Evolutionary conservation across 2,329 filamentous ascomycete species (phyloP), one percentile per base, ranked within the genome.

Genomic region (Aspergillus glaucus): DNA sequence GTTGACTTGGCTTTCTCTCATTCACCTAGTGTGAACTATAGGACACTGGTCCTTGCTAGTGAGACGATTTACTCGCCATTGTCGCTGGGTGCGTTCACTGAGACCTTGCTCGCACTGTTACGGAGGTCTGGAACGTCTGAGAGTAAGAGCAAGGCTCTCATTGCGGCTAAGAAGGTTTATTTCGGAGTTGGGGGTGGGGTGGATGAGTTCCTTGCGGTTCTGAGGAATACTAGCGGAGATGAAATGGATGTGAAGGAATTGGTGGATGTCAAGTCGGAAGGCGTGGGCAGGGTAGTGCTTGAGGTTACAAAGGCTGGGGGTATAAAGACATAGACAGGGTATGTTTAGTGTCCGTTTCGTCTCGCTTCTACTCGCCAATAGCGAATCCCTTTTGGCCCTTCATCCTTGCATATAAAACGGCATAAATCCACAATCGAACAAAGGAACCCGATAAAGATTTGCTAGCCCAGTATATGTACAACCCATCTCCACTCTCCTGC

Each of bases 151-250:
- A 79, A 75, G 54, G 78, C 79, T 2, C 67, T 84, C 49, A 70
- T 85, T 4, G 82, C 79, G 7, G 82, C 82, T 2, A 85, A 85
- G 66, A 74, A 78, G 54, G 76, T 85, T 37, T 85, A 85, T 65
- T 85, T 85, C 59, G 82, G 82, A 0, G 81, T 85, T 26, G 82
- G 82, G 1, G 82, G 82, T 2, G 81, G 81, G 26, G 79, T 85
- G 8, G 79, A 84, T 65, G 80, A 79, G 32, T 80, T 85, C 55
- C 56, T 71, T 42, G 53, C 57, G 15, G 63, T 66, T 14, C 34
- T 71, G 43, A 51, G 55, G 39, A 57, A 56, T 12, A 52, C 69
- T 6, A 48, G 59, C 51, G 51, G 53, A 5, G 50, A 56, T 49
- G 48, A 54, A 47, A 26, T 71, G 48, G 54, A 58, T 21, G 62